Evolutionary conservation across 805 yeast genomes (phyloP), one percentile per base, ranked within the genome.

Genomic region (Starmerella davenportii): DNA sequence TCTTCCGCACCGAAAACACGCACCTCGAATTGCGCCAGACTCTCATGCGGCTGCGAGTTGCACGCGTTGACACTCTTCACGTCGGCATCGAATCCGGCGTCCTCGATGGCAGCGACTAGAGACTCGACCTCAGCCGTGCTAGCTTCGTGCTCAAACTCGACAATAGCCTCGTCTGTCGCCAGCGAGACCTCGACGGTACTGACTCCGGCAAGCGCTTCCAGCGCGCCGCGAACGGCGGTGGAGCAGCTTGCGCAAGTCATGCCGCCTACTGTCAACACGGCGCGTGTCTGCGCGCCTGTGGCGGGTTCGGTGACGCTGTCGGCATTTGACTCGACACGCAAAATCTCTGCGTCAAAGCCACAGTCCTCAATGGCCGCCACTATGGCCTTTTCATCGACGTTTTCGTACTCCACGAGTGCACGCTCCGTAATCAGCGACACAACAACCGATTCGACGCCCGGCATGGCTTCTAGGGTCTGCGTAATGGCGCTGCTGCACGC

Each of bases 221-320:
- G 51, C 1, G 74, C 74, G 20, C 60, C 57, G 1, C 75, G 69
- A 17, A 87, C 70, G 1, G 90, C 62, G 2, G 76, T 65, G 0
- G 79, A 68, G 54, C 96, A 87, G 1, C 93, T 69, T 2, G 90
- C 76, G 53, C 95, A 87, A 2, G 96, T 85, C 95, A 85, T 87
- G 2, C 95, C 95, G 14, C 60, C 56, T 1, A 77, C 60, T 3
- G 55, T 39, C 32, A 58, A 36, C 33, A 45, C 49, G 23, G 50
- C 21, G 11, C 33, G 43, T 4, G 37, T 27, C 33, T 27, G 15
- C 4, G 9, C 15, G 14, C 5, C 28, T 14, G 35, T 7, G 1
- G 20, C 28, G 3, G 5, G 28, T 25, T 7, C 24, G 18, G 35
- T 15, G n/a, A 7, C 5, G 11, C 30, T 17, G n/a, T 16, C 13